phyloP scores from a whole-genome alignment of 768 basidiomycete species.

The Hypsizygus marmoreus region DNA sequence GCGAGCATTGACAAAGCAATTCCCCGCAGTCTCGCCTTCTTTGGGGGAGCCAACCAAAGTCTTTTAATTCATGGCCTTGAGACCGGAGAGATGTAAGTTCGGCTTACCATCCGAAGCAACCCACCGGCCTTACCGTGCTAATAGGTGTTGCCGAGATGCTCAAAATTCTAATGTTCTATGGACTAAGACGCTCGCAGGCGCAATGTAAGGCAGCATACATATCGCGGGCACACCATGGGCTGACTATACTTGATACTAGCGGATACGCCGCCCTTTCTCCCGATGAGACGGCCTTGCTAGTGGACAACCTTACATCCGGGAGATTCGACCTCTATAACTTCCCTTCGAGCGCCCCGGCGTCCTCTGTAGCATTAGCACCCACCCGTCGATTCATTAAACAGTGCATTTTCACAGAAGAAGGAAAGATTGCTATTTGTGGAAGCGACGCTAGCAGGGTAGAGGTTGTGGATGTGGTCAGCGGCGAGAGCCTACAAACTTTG shows the following conservation, averaged over 20 bases:
- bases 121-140: background rate
- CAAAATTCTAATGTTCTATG: slow-evolving; percentile 12
- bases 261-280: slow-evolving; percentile 10
- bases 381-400: slow-evolving; percentile 3
- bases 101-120: background rate
- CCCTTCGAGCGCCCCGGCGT: background rate
- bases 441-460: slow-evolving; percentile 6
- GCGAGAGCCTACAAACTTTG: background rate
- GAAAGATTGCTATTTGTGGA: slow-evolving; percentile 13
- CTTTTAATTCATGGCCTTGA: slow-evolving; percentile 6
- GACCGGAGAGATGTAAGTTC: slow-evolving; percentile 13
- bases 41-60: slow-evolving; percentile 14
- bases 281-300: slow-evolving; percentile 8
- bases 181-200: slow-evolving; percentile 10
- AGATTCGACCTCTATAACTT: slow-evolving; percentile 7
- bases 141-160: slow-evolving; percentile 13
- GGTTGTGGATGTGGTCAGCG: slow-evolving; percentile 5
- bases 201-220: slow-evolving; percentile 8
- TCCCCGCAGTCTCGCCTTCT: slow-evolving; percentile 9
- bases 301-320: slow-evolving; percentile 13
- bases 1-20: background rate
- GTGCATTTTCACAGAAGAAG: slow-evolving; percentile 9
- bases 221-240: background rate
- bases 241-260: slow-evolving; percentile 3
- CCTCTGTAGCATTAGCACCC: slow-evolving; percentile 2